Base-by-base conservation (phyloP, 228 moss, liverwort and hornwort species). In the Sphagnum magellanicum region DNA sequence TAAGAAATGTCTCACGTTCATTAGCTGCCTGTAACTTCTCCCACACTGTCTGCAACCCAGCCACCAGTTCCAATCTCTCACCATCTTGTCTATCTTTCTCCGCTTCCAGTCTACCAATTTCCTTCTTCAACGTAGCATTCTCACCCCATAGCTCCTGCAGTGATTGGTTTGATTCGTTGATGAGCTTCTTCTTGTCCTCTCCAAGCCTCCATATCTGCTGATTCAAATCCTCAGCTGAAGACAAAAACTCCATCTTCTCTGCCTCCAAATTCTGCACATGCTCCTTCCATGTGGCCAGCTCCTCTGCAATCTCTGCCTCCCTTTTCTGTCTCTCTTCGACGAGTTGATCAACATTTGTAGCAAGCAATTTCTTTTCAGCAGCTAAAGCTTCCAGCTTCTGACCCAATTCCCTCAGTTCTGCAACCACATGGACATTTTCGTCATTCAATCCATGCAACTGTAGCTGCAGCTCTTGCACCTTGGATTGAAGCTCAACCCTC, bases 1-100 rank as follows among this genome's bases (percentile, higher is more conserved):
- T 67, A 62, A 78, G 75, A 48, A 78, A 53, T 50, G 70, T 62
- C 68, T 75, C 82, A 57, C 75, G 82, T 53, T 78, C 73, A 65
- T 75, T 75, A 57, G 82, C 78, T 68, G 73, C 78, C 52, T 75
- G 78, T 70, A 82, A 73, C 75, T 82, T 78, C 73, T 75, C 82
- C 82, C 78, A 78, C 51, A 78, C 73, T 51, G 78, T 75, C 64
- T 78, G 78, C 60, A 82, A 68, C 59, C 78, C 75, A 6, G 78
- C 75, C 55, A 82, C 77, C 64, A 82, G 67, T 67, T 82, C 82
- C 75, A 78, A 75, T 65, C 70, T 78, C 71, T 78, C 82, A 48
- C 70, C 73, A 67, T 82, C 82, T 6, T 61, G 67, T 55, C 70
- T 70, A 53, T 70, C 70, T 60, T 75, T 78, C 57, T 82, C 82